Evolutionary conservation across 345 rosid species (phyloP), one percentile per base, ranked within the genome.

Genomic region (Acer negundo): DNA sequence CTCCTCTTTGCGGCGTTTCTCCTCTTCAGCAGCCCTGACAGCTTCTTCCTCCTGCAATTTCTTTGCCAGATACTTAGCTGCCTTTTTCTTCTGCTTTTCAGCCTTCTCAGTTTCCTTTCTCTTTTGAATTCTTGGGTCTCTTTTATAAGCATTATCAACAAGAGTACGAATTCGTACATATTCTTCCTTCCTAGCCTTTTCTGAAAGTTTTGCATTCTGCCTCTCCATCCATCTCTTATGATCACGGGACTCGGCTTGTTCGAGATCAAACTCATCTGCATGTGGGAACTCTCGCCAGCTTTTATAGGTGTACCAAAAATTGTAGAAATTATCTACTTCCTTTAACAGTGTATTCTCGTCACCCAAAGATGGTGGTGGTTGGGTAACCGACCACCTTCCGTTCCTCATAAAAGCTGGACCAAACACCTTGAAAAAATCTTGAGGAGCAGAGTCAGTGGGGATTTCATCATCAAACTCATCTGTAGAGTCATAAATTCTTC

Each of bases 211-310:
- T 4, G 92, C 91, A 83, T 97, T 97, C 88, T 97, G 98, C 88
- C 97, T 93, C 88, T 97, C 99, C 97, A 97, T 94, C 99, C 99
- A 97, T 82, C 99, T 94, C 84, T 79, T 92, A 66, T 97, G 98
- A 65, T 97, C 98, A 77, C 99, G 98, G 59, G 97, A 93, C 80
- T 97, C 99, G 0, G 99, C 96, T 81, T 94, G 88, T 67, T 97
- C 99, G 44, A 97, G 85, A 83, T 97, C 98, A 86, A 87, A 92
- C 86, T 97, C 99, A 78, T 94, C 98, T 15, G 91, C 89, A 83
- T 93, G 97, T 11, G 99, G 98, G 84, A 97, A 97, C 77, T 97
- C 99, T 63, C 99, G 93, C 99, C 99, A 97, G 82, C 99, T 97
- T 86, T 85, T 97, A 81, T 93, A 97, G 82, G 53, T 69, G 77